Evolutionary conservation across 2,329 filamentous ascomycete genomes (phyloP).

Genomic region (Sarocladium kiliense): DNA sequence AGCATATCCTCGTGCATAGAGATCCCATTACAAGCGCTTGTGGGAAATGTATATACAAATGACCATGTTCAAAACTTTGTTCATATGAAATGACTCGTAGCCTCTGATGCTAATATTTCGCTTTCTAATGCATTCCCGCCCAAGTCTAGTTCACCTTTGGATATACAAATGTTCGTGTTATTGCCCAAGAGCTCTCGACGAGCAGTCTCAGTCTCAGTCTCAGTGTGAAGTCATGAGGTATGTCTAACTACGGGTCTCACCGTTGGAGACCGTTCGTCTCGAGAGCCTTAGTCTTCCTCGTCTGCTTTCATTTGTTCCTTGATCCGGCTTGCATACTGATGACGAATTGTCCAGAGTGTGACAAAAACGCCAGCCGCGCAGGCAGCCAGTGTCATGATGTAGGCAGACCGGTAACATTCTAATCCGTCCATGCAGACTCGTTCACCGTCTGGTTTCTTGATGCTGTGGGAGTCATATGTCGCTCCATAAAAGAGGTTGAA

Average conservation of each 20-base stretch:
- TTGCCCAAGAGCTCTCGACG: no score
- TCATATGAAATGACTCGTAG: not conserved
- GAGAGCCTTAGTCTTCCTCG: slow-evolving; percentile 28
- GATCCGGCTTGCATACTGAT: slow-evolving; percentile 41
- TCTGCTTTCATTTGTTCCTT: slow-evolving; percentile 32
- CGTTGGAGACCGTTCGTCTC: not conserved
- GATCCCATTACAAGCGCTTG: not conserved
- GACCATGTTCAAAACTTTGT: not conserved
- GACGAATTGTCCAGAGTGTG: slow-evolving; percentile 64
- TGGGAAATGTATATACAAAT: slow-evolving; percentile 5
- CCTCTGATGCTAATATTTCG: not conserved
- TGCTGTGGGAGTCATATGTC: slow-evolving; percentile 77
- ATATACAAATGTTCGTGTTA: no score
- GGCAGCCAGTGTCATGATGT: slow-evolving; percentile 69
- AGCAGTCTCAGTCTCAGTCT: no score
- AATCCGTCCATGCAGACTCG: slow-evolving; percentile 72
- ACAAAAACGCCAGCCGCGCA: slow-evolving; percentile 65
- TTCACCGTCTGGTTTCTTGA: slow-evolving; percentile 61
- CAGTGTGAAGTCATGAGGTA: no score
- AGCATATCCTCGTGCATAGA: slow-evolving; percentile 3
- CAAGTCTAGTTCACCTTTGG: not conserved
- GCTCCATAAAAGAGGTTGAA: slow-evolving; percentile 89
- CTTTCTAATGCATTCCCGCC: not conserved
- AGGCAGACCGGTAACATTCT: slow-evolving; percentile 75
- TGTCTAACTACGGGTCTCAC: no score